Evolutionary conservation across 306 rosid species (phyloP), one percentile per base, ranked within the genome.

Genomic region (Fagus sylvatica): DNA sequence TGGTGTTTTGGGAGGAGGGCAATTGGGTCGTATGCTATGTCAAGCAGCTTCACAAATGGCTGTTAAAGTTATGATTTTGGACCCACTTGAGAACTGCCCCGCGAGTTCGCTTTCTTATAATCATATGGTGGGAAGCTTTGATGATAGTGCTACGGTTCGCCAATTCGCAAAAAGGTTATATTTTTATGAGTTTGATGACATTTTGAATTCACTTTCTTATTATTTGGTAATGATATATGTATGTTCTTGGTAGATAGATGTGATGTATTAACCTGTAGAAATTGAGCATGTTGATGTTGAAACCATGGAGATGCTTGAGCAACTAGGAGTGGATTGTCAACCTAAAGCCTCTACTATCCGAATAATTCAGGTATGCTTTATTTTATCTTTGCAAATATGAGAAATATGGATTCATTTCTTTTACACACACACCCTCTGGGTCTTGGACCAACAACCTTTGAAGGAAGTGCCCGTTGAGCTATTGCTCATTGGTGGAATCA

Each of bases 1-100:
- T 76, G 98, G 97, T 78, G 97, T 95, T 36, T 79, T 95, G 9
- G 99, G 96, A 54, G 99, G 98, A 69, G 98, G 97, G 61, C 99
- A 95, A 71, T 85, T 93, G 72, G 98, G 98, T 75, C 91, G 94
- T 0, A 95, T 95, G 98, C 76, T 95, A 19, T 93, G 98, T 79
- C 96, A 93, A 88, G 99, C 97, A 66, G 99, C 99, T 73, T 88
- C 97, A 3, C 32, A 87, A 65, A 85, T 95, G 96, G 92, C 93
- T 54, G 80, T 93, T 73, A 95, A 93, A 85, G 88, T 95, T 6
- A 56, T 88, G 76, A 84, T 93, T 70, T 78, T 95, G 56, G 98
- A 95, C 57, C 98, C 96, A 0, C 96, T 84, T 7, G 84, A 88
- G 80, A 87, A 87, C 30, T 93, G 98, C 70, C 94, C 97, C 0